Conservation (phyloP, 768 basidiomycete genomes). For the Saitozyma podzolica region DNA sequence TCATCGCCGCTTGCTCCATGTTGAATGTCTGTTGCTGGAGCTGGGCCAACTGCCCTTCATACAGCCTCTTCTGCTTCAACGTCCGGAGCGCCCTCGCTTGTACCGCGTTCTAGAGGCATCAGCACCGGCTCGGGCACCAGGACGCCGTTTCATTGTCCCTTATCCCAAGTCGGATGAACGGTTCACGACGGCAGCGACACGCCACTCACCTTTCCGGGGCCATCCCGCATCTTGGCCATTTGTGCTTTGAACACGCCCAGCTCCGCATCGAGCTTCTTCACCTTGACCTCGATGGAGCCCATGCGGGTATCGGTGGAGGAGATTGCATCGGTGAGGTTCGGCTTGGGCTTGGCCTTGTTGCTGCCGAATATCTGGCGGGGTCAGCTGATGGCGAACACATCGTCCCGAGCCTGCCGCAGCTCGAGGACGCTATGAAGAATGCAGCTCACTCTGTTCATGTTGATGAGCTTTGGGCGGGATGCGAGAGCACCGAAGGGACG, state of each 20-base stretch:
- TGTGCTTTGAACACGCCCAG: conserved; percentile 89
- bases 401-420: not conserved
- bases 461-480: conserved; percentile 2
- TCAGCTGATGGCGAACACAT: conserved; percentile 2
- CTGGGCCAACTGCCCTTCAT: conserved; percentile 82
- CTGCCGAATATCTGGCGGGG: conserved; percentile 51
- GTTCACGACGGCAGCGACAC: not conserved
- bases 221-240: conserved; percentile 87
- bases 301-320: conserved; percentile 84
- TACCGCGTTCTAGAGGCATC: conserved; percentile 69
- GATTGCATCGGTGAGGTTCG: conserved; percentile 90
- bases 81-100: conserved; percentile 91
- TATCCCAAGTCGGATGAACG: not conserved
- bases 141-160: too few relatives aligned
- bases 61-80: conserved; percentile 90
- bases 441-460: conserved; percentile 46
- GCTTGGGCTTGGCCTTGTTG: conserved; percentile 68
- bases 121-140: not conserved
- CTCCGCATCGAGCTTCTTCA: conserved; percentile 94
- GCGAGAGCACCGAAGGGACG: too few relatives aligned
- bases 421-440: too few relatives aligned
- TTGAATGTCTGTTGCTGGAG: conserved; percentile 95
- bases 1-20: conserved; percentile 92
- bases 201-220: conserved; percentile 82
- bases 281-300: conserved; percentile 89